Evolutionary conservation across 148 eudicot genomes (phyloP).

Genomic region (Chenopodium quinoa): DNA sequence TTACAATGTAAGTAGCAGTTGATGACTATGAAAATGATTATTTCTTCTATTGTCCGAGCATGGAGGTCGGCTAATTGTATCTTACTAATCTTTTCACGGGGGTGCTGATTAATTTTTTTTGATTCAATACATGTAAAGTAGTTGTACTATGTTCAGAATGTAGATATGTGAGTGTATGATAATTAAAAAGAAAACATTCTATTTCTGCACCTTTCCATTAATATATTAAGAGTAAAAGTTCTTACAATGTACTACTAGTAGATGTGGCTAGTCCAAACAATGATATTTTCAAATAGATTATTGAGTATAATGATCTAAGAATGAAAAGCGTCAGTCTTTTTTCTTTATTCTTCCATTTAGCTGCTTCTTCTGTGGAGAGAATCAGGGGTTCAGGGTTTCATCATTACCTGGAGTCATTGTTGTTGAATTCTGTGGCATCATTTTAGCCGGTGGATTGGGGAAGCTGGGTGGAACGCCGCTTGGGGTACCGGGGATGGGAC

Average conservation of each 20-base stretch:
- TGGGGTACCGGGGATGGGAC: background rate
- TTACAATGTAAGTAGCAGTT: constrained; percentile 35
- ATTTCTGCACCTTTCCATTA: constrained; percentile 1
- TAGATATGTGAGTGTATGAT: constrained; percentile 35
- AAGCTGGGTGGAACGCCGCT: constrained; percentile 17
- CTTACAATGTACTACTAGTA: constrained; percentile 3
- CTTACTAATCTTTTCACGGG: constrained; percentile 6
- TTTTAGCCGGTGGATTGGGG: constrained; percentile 1
- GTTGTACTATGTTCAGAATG: constrained; percentile 20
- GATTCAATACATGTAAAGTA: constrained; percentile 31
- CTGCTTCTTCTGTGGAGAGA: background rate
- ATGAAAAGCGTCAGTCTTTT: background rate
- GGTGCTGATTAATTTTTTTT: constrained; percentile 18
- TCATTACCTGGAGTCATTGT: constrained; percentile 1
- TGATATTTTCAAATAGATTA: background rate
- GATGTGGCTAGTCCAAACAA: constrained; percentile 8
- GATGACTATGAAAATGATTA: background rate
- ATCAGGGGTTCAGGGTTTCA: constrained; percentile 5
- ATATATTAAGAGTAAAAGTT: constrained; percentile 7
- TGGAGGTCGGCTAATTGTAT: constrained; percentile 15
- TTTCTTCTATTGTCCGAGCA: background rate
- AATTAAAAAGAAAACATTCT: constrained; percentile 2
- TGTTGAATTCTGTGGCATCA: constrained; percentile 5
- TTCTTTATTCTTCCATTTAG: constrained; percentile 3
- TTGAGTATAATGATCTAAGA: background rate